Evolutionary conservation across 2,329 filamentous ascomycete species (phyloP).

Genomic region (Calonectria montana): DNA sequence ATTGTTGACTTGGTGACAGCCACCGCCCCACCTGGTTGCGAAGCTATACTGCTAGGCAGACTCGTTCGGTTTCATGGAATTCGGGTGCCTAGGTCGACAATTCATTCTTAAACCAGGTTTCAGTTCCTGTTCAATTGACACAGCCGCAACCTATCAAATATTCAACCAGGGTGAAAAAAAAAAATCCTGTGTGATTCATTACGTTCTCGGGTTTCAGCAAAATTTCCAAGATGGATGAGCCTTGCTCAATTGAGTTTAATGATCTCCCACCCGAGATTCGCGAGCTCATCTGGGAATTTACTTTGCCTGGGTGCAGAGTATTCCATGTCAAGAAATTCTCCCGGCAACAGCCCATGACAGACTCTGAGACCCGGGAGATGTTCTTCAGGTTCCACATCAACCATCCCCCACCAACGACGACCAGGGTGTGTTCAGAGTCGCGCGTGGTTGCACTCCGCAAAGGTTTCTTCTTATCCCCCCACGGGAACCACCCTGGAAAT

Average conservation of each 20-base stretch:
- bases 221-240: conserved; percentile 18
- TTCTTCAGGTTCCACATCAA: conserved; percentile 38
- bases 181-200: neutral
- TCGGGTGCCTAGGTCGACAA: conserved; percentile 27
- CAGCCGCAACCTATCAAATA: neutral
- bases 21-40: conserved; percentile 15
- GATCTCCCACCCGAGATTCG: conserved; percentile 43
- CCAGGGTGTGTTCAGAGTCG: conserved; percentile 41
- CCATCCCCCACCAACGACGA: conserved; percentile 32
- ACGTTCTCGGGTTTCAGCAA: neutral
- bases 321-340: conserved; percentile 43
- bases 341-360: neutral
- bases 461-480: conserved; percentile 40
- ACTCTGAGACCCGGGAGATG: conserved; percentile 5
- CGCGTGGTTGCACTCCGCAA: conserved; percentile 40
- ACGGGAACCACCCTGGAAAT: conserved; percentile 21
- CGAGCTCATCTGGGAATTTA: conserved; percentile 44
- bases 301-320: conserved; percentile 42
- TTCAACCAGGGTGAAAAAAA: neutral
- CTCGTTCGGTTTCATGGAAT: conserved; percentile 15
- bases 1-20: conserved; percentile 16
- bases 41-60: conserved; percentile 25
- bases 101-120: neutral
- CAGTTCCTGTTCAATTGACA: neutral
- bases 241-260: conserved; percentile 18